Percentiles rank a stretch among this genome's conserved stretches.
Evolutionary conservation across 345 rosid genomes (phyloP).

Genomic region (Lumnitzera littorea): DNA sequence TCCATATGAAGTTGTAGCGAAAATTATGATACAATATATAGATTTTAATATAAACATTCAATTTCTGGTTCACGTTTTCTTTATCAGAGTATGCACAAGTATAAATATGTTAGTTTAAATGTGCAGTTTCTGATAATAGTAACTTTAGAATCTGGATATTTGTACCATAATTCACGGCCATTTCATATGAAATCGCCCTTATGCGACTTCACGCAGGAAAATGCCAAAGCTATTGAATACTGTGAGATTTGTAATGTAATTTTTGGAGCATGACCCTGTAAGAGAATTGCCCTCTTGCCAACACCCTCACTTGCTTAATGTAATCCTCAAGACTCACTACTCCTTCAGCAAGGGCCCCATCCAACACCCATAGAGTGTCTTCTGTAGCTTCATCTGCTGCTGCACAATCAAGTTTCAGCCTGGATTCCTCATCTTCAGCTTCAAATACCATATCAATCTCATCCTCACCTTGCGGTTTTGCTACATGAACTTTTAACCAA

Average conservation of each 20-base stretch:
- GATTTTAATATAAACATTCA: no score
- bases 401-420: constrained; percentile 18
- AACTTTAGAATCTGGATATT: no score
- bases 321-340: constrained; percentile 35
- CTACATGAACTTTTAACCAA: constrained; percentile 33
- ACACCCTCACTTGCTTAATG: constrained; percentile 46
- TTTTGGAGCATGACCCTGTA: constrained; percentile 14
- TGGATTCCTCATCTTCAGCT: constrained; percentile 24
- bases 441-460: constrained; percentile 10
- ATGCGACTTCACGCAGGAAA: no score
- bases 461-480: constrained; percentile 12
- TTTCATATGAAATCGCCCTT: no score
- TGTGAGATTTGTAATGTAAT: background rate
- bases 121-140: no score
- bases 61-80: no score
- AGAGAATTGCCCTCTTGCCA: constrained; percentile 62
- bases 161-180: no score
- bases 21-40: no score
- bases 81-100: no score
- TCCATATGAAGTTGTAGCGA: no score
- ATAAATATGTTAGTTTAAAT: no score
- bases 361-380: constrained; percentile 45
- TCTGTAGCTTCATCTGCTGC: constrained; percentile 49
- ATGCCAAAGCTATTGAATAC: no score
- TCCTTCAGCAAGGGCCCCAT: constrained; percentile 36